Conservation (phyloP, 78 protist species). For the Dictyostelium firmibasis region DNA sequence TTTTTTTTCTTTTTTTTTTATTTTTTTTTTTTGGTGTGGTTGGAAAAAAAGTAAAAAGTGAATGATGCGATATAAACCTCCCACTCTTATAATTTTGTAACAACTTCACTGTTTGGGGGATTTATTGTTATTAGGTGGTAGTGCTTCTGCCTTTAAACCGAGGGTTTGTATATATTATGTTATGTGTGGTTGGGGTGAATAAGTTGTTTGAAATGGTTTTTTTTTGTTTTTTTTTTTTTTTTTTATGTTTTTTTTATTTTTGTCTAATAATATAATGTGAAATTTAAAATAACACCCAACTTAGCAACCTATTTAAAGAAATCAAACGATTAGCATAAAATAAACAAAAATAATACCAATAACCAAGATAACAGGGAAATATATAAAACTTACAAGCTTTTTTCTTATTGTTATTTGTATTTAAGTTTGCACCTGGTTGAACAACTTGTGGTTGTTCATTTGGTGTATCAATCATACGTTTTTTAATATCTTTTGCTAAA, state of each 20-base stretch:
- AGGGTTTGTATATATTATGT: not conserved
- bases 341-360: not conserved
- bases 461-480: slow-evolving; percentile 66
- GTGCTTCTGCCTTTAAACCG: not conserved
- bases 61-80: not conserved
- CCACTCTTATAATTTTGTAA: not conserved
- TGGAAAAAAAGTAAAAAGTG: not conserved
- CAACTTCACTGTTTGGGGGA: not conserved
- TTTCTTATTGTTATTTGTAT: not conserved
- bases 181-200: not conserved
- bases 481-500: slow-evolving; percentile 96
- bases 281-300: not conserved
- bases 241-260: not conserved
- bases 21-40: not conserved
- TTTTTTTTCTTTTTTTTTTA: not conserved
- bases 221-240: not conserved
- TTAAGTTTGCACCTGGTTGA: not conserved
- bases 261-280: not conserved
- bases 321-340: not conserved
- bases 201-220: not conserved
- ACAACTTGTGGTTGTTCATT: slow-evolving; percentile 32
- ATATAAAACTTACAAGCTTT: not conserved
- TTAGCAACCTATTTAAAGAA: not conserved
- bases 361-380: no score
- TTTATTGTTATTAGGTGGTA: not conserved